These are phyloP conservation scores for Kokia cookei DNA, from an alignment of 441 rosid species.

Conservation along the genomic window DNA sequence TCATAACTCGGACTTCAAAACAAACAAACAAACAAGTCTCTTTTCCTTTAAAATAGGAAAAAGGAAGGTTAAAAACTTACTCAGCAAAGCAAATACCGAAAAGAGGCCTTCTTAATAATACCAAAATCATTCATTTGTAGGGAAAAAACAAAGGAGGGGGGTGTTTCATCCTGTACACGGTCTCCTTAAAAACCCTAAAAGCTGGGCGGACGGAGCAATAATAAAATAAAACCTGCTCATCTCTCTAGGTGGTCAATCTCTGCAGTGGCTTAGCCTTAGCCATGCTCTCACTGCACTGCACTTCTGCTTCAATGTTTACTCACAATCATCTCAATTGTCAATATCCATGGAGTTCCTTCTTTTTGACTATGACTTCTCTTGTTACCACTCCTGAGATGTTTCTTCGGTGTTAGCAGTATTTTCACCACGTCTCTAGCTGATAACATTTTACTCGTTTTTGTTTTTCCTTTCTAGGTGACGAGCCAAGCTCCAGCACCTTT, in stretches of 20 bases:
- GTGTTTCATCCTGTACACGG: neutral
- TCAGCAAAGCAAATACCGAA: neutral
- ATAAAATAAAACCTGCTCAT: neutral
- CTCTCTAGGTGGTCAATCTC: conserved; percentile 3
- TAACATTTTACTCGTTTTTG: neutral
- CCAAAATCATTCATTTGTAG: neutral
- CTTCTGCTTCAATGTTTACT: neutral
- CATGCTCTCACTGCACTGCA: neutral
- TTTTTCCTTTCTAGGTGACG: neutral
- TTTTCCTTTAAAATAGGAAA: too few relatives aligned
- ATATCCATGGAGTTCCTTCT: neutral
- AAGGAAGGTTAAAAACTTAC: neutral
- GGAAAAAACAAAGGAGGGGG: neutral
- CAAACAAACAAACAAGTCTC: neutral
- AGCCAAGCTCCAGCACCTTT: neutral
- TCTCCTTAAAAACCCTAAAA: neutral
- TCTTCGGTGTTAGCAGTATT: neutral
- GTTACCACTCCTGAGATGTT: neutral
- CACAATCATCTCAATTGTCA: neutral
- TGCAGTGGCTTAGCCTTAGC: neutral
- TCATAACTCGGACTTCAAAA: neutral
- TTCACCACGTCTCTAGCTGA: neutral
- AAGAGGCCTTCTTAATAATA: neutral
- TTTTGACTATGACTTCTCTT: neutral
- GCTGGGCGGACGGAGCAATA: neutral